Conservation (phyloP, 2,329 filamentous ascomycete species). For the Colletotrichum falcatum region DNA sequence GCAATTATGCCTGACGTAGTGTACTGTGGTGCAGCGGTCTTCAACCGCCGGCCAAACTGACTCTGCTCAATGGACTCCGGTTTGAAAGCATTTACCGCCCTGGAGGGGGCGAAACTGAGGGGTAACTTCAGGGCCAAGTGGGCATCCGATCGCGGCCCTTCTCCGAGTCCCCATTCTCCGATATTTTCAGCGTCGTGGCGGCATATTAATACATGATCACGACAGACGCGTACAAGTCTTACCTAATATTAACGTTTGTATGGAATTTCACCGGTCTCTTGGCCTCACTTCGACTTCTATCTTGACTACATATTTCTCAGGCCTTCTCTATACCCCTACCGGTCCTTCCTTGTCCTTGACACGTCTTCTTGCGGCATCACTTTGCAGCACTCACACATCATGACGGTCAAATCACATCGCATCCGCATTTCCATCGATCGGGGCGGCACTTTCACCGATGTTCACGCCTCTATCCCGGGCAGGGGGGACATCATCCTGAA, state of each 20-base stretch:
- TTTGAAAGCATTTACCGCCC: background rate
- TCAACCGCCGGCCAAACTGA: background rate
- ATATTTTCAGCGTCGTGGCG: slow-evolving; percentile 19
- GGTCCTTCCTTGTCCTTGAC: background rate
- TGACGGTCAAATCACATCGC: slow-evolving; percentile 45
- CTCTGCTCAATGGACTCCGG: background rate
- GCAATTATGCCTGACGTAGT: background rate
- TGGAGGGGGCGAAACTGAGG: background rate
- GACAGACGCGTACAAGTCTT: background rate
- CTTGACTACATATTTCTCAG: background rate
- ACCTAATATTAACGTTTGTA: slow-evolving; percentile 20
- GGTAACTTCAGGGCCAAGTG: background rate
- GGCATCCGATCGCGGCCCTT: slow-evolving; percentile 15
- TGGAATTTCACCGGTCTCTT: background rate
- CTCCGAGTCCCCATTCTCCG: slow-evolving; percentile 31
- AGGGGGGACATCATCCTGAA: slow-evolving; percentile 78
- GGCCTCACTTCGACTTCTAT: background rate
- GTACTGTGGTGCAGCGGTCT: background rate
- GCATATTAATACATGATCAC: slow-evolving; percentile 31
- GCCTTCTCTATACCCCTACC: slow-evolving; percentile 18
- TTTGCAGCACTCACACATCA: slow-evolving; percentile 27
- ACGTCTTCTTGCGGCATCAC: slow-evolving; percentile 13
- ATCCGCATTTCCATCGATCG: slow-evolving; percentile 50
- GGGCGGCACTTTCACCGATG: slow-evolving; percentile 74
- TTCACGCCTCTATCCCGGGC: slow-evolving; percentile 74